Evolutionary conservation across 2,329 filamentous ascomycete species (phyloP).

Genomic region (Elsinoe necatrix): DNA sequence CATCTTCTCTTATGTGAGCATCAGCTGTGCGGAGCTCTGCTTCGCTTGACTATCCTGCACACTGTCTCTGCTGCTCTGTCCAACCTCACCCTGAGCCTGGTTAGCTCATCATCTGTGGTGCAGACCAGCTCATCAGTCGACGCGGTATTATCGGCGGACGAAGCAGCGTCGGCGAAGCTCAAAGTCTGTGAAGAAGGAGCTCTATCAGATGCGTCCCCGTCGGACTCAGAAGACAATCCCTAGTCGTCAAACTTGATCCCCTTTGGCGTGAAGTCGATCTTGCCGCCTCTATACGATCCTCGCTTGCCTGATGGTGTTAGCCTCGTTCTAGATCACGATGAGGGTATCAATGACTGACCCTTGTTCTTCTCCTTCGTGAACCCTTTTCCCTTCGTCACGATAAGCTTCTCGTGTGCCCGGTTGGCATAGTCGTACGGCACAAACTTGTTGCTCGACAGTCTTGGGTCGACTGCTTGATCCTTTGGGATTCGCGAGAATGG

Average conservation of each 20-base stretch:
- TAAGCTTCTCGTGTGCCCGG: slow-evolving; percentile 76
- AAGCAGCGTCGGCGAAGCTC: too few species aligned
- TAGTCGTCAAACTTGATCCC: slow-evolving; percentile 92
- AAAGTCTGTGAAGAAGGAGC: neutral
- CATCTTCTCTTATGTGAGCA: too few species aligned
- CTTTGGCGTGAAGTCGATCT: slow-evolving; percentile 76
- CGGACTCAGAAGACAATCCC: neutral
- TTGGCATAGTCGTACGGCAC: slow-evolving; percentile 80
- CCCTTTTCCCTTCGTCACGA: slow-evolving; percentile 86
- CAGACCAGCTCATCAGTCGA: too few species aligned
- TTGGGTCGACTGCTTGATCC: slow-evolving; percentile 58
- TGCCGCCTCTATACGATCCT: slow-evolving; percentile 81
- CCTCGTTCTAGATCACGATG: slow-evolving; percentile 41
- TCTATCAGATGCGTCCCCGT: too few species aligned
- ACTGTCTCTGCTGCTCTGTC: too few species aligned
- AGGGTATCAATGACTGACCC: slow-evolving; percentile 23
- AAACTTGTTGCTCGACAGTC: slow-evolving; percentile 71
- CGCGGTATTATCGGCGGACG: too few species aligned
- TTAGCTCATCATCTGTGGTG: too few species aligned
- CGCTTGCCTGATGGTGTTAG: slow-evolving; percentile 38
- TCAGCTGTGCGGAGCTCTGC: too few species aligned
- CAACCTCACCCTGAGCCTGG: too few species aligned
- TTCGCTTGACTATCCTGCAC: too few species aligned
- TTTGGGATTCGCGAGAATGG: slow-evolving; percentile 72
- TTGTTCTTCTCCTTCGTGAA: slow-evolving; percentile 99